phyloP scores from a whole-genome alignment of 306 rosid genomes.

The Trifolium subterraneum region DNA sequence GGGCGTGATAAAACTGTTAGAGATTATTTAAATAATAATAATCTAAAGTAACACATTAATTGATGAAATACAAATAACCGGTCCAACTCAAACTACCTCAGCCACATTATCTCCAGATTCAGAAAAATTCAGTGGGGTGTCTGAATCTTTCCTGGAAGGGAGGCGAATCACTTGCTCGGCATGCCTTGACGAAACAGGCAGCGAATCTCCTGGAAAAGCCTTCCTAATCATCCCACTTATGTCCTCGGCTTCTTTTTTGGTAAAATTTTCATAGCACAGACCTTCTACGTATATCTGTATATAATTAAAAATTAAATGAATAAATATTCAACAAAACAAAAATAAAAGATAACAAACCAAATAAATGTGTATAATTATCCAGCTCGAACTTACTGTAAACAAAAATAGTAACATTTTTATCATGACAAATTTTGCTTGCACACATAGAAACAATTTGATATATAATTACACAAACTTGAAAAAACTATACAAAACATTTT shows the following conservation, averaged over 20 bases:
- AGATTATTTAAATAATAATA: too few species aligned
- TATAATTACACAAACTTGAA: not conserved
- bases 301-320: conserved; percentile 35
- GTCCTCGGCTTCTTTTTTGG: conserved; percentile 70
- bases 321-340: not conserved
- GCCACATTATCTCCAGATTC: conserved; percentile 69
- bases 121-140: conserved; percentile 52
- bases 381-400: conserved; percentile 74
- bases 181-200: conserved; percentile 72
- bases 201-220: conserved; percentile 62
- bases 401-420: conserved; percentile 73
- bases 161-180: conserved; percentile 69
- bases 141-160: conserved; percentile 67
- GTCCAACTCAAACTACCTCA: conserved; percentile 65
- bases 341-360: too few species aligned
- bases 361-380: conserved; percentile 6
- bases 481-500: too few species aligned
- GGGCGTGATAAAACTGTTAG: too few species aligned
- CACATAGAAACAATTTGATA: not conserved
- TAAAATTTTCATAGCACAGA: conserved; percentile 85
- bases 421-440: conserved; percentile 84
- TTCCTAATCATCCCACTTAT: conserved; percentile 64
- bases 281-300: conserved; percentile 82
- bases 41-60: too few species aligned
- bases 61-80: too few species aligned